Conservation (phyloP, 257 asterid genomes). For the Linaria vulgaris region DNA sequence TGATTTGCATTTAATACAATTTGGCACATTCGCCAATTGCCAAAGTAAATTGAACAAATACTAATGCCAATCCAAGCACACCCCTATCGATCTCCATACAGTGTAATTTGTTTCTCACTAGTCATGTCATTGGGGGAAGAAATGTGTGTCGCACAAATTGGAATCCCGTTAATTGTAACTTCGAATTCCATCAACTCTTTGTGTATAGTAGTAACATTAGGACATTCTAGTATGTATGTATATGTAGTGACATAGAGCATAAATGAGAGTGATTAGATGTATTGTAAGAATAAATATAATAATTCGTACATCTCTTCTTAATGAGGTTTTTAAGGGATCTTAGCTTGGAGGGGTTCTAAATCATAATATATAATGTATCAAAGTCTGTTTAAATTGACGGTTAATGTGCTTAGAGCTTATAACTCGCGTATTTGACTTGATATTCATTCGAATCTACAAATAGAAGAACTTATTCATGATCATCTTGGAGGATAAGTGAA, state of each 20-base stretch:
- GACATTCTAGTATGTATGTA: background rate
- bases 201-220: background rate
- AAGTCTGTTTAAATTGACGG: no score
- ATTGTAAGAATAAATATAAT: no score
- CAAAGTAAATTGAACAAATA: slow-evolving; percentile 22
- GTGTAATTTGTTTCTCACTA: slow-evolving; percentile 35
- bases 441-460: no score
- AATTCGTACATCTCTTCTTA: no score
- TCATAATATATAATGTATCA: no score
- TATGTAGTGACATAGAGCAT: background rate
- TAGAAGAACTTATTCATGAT: no score
- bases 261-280: no score
- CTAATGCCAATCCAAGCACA: slow-evolving; percentile 28
- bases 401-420: no score
- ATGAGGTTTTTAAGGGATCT: no score
- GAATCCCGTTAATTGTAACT: slow-evolving; percentile 26
- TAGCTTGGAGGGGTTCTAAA: no score
- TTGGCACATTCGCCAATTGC: slow-evolving; percentile 45
- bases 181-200: slow-evolving; percentile 28
- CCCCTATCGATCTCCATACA: background rate
- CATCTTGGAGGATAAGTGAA: slow-evolving; percentile 15
- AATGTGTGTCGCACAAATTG: slow-evolving; percentile 34
- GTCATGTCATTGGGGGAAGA: slow-evolving; percentile 31
- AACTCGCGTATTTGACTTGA: no score
- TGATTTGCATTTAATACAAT: slow-evolving; percentile 43